Conservation (phyloP, 495 filamentous ascomycete genomes). For the Penicillium canariense region DNA sequence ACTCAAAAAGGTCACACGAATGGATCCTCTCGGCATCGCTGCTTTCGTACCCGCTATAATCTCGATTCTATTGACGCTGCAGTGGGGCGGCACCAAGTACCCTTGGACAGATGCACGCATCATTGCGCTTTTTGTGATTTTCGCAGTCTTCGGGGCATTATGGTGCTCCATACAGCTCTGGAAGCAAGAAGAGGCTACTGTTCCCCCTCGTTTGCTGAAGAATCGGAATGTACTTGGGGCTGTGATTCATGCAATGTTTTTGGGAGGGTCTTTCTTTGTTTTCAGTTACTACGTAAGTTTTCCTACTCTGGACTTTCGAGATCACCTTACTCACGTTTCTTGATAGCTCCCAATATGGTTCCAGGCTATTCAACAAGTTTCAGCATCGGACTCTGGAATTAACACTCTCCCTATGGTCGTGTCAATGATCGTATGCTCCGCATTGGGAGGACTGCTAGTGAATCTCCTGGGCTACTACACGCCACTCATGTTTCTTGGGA, state of each 20-base stretch:
- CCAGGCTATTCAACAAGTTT: conserved; percentile 72
- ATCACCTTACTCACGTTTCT: conserved; percentile 2
- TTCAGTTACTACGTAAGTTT: conserved; percentile 53
- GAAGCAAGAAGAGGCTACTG: conserved; percentile 70
- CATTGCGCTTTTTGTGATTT: conserved; percentile 66
- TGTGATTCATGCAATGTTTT: conserved; percentile 51
- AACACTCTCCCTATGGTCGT: conserved; percentile 74
- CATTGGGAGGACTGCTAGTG: conserved; percentile 59
- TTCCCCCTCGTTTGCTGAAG: conserved; percentile 69
- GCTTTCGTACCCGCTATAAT: conserved; percentile 71
- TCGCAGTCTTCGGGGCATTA: conserved; percentile 55
- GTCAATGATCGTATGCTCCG: conserved; percentile 56
- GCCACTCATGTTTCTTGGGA: conserved; percentile 63
- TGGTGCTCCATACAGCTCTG: conserved; percentile 68
- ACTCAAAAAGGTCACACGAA: conserved; percentile 48
- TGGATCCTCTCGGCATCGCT: conserved; percentile 66
- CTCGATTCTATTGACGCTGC: conserved; percentile 70
- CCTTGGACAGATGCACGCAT: conserved; percentile 63
- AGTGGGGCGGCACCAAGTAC: conserved; percentile 79
- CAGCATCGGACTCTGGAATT: conserved; percentile 70
- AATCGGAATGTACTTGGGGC: conserved; percentile 63
- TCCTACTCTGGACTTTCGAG: background rate
- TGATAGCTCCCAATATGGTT: conserved; percentile 81
- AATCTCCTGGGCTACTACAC: conserved; percentile 71
- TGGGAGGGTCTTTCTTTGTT: conserved; percentile 65